These are phyloP conservation scores for Plantago major DNA, from an alignment of 257 asterid species.

Conservation along the genomic window DNA sequence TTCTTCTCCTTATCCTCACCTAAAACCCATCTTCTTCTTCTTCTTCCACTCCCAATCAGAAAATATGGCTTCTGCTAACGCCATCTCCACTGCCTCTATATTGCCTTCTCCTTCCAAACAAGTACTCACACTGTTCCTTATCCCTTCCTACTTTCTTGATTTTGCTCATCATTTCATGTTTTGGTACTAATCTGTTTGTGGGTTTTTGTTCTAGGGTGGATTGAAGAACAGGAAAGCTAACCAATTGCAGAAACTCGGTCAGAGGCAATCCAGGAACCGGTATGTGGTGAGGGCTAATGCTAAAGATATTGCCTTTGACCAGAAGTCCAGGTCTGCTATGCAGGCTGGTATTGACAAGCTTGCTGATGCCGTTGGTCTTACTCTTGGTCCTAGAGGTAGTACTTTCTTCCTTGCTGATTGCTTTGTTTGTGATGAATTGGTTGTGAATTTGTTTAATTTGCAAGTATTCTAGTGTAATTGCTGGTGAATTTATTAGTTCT, in stretches of 20 bases:
- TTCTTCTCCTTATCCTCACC: conserved; percentile 40
- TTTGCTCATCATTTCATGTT: conserved; percentile 10
- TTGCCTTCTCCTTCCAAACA: conserved; percentile 55
- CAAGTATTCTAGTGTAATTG: background rate
- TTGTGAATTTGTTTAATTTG: background rate
- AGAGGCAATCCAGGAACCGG: conserved; percentile 49
- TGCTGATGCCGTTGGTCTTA: conserved; percentile 90
- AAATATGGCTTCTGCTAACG: conserved; percentile 88
- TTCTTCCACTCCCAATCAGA: background rate
- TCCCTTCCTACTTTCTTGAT: background rate
- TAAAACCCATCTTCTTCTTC: background rate
- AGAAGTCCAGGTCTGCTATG: conserved; percentile 80
- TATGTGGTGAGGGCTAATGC: conserved; percentile 77
- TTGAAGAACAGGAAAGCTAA: conserved; percentile 51
- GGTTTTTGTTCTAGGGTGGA: conserved; percentile 38
- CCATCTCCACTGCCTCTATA: conserved; percentile 63
- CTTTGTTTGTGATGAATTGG: background rate
- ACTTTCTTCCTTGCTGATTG: background rate
- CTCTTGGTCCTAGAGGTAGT: conserved; percentile 96
- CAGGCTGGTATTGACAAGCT: conserved; percentile 95
- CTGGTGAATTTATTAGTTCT: background rate
- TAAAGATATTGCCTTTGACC: conserved; percentile 92
- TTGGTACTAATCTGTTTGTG: background rate
- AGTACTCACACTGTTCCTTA: conserved; percentile 23
- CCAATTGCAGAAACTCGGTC: conserved; percentile 55